phyloP scores from a whole-genome alignment of 805 yeast species.

The Debaryomyces prosopidis region DNA sequence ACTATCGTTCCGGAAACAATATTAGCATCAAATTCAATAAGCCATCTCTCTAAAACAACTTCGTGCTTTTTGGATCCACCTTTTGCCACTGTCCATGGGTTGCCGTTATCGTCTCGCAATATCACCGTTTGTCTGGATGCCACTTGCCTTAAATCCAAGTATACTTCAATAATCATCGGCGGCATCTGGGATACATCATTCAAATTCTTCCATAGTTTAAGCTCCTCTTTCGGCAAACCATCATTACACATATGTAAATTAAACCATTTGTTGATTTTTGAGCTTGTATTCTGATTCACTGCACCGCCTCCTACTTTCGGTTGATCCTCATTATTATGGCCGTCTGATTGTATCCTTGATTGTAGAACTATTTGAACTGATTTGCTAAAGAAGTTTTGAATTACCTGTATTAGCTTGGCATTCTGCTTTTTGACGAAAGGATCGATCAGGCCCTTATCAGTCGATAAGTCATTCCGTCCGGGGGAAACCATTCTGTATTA shows the following conservation, averaged over 20 bases:
- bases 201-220: slow-evolving; percentile 58
- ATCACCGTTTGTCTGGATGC: slow-evolving; percentile 59
- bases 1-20: slow-evolving; percentile 32
- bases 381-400: slow-evolving; percentile 64
- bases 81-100: slow-evolving; percentile 57
- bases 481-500: background rate
- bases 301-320: slow-evolving; percentile 11
- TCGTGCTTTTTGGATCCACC: slow-evolving; percentile 67
- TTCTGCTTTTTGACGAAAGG: slow-evolving; percentile 25
- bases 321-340: slow-evolving; percentile 6
- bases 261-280: slow-evolving; percentile 61
- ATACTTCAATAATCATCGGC: slow-evolving; percentile 86
- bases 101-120: slow-evolving; percentile 54
- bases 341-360: slow-evolving; percentile 35
- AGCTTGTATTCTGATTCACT: background rate
- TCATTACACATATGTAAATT: slow-evolving; percentile 46
- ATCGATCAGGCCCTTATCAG: slow-evolving; percentile 12
- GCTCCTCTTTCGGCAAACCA: slow-evolving; percentile 50
- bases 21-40: slow-evolving; percentile 70
- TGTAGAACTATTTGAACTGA: slow-evolving; percentile 58
- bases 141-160: slow-evolving; percentile 62
- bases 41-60: slow-evolving; percentile 94
- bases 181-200: slow-evolving; percentile 52
- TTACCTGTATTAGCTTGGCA: slow-evolving; percentile 42
- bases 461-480: slow-evolving; percentile 2